Evolutionary conservation across 208 protist genomes (phyloP).

Genomic region (Angomonas ambiguus): DNA sequence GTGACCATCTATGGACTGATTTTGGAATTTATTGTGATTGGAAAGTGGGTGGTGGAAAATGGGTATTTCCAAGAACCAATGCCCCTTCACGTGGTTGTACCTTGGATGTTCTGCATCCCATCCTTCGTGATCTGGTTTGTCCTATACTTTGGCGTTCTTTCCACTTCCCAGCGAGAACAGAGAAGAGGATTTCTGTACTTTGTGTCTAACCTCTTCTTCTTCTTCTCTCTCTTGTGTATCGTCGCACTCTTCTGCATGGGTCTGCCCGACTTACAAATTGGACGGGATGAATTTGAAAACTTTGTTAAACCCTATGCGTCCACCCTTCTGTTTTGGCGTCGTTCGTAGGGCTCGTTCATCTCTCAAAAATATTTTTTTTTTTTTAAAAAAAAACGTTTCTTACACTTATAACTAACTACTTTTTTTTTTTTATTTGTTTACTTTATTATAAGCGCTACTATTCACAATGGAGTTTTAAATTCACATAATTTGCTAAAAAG

Average conservation of each 20-base stretch:
- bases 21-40: conserved; percentile 70
- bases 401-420: too few relatives aligned
- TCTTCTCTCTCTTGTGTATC: conserved; percentile 34
- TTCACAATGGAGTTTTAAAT: too few relatives aligned
- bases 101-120: conserved; percentile 56
- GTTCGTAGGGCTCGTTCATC: too few relatives aligned
- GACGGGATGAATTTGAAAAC: conserved; percentile 47
- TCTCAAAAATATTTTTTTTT: too few relatives aligned
- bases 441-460: too few relatives aligned
- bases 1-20: conserved; percentile 66
- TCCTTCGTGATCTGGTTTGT: conserved; percentile 58
- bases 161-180: conserved; percentile 30
- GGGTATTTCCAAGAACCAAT: conserved; percentile 72
- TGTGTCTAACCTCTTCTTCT: conserved; percentile 60
- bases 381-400: too few relatives aligned
- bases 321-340: conserved; percentile 62
- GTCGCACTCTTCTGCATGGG: conserved; percentile 73
- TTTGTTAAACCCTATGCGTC: conserved; percentile 52
- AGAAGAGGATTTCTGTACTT: conserved; percentile 22
- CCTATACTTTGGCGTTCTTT: conserved; percentile 68
- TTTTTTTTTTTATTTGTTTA: too few relatives aligned
- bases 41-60: conserved; percentile 69
- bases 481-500: too few relatives aligned
- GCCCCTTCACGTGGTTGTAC: conserved; percentile 62
- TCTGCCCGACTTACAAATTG: conserved; percentile 73